Conservation (phyloP, 106 monocot species). For the Dendrobium catenatum region DNA sequence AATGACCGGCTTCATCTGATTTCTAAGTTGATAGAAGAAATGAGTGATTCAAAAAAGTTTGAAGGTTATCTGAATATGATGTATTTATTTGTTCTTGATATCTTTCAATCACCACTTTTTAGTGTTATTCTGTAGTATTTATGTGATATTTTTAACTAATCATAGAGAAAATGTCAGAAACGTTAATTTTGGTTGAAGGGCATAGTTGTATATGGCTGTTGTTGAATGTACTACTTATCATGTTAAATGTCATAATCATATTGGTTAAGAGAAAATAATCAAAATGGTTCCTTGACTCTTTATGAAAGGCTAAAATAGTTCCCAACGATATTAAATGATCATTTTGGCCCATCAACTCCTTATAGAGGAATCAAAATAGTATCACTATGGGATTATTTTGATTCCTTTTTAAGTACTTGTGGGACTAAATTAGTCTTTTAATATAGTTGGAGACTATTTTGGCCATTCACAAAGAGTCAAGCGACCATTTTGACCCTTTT, state of each 20-base stretch:
- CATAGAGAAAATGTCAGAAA: neutral
- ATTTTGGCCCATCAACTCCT: no score
- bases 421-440: no score
- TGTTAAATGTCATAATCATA: neutral
- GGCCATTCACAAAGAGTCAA: no score
- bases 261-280: neutral
- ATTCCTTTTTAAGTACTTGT: no score
- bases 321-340: no score
- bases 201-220: neutral
- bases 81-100: constrained; percentile 2
- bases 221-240: neutral
- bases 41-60: constrained; percentile 23
- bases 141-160: neutral
- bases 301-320: no score
- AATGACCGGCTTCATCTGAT: constrained; percentile 13
- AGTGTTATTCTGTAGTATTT: neutral
- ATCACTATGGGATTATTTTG: no score
- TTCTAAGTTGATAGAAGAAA: constrained; percentile 31
- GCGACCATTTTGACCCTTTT: no score
- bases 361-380: no score
- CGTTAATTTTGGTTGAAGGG: neutral
- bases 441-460: no score
- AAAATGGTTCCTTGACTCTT: no score
- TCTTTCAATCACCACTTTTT: neutral
- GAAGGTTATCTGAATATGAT: constrained; percentile 28